Evolutionary conservation across 768 basidiomycete genomes (phyloP).

Genomic region (Leccinum incarnatum): DNA sequence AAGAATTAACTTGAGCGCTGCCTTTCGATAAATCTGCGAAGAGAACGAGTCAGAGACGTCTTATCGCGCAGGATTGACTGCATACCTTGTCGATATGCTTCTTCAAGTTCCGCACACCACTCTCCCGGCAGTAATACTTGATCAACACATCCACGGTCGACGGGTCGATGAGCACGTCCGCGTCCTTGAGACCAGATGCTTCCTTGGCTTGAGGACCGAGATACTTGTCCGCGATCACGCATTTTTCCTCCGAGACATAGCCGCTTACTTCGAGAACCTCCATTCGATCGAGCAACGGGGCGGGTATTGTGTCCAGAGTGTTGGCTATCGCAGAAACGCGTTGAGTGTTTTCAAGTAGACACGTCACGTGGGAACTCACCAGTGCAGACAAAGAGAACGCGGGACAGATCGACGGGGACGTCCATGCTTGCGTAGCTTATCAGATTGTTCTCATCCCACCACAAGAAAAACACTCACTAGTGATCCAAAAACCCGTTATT

Average conservation of each 20-base stretch:
- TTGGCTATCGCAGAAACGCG: conserved; percentile 51
- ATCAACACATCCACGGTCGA: conserved; percentile 84
- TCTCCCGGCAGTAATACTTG: conserved; percentile 96
- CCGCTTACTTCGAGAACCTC: conserved; percentile 94
- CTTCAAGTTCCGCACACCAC: conserved; percentile 94
- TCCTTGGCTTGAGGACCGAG: conserved; percentile 93
- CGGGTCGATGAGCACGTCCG: conserved; percentile 76
- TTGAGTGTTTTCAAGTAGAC: conserved; percentile 4
- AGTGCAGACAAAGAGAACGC: conserved; percentile 97
- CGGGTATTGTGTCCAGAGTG: conserved; percentile 90
- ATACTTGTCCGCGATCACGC: conserved; percentile 82
- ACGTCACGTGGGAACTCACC: conserved; percentile 32
- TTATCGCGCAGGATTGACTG: neutral
- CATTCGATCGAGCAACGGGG: conserved; percentile 92
- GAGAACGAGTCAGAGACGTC: neutral
- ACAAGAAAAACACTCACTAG: conserved; percentile 58
- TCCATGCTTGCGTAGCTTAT: conserved; percentile 69
- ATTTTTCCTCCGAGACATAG: conserved; percentile 92
- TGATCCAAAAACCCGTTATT: conserved; percentile 94
- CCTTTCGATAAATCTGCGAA: conserved; percentile 89
- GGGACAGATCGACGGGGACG: conserved; percentile 92
- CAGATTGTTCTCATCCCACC: neutral
- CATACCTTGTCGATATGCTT: conserved; percentile 96
- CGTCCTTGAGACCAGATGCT: conserved; percentile 79
- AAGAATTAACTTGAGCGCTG: conserved; percentile 86